phyloP scores from a whole-genome alignment of 805 yeast species.

The Kuraishia hungarica region DNA sequence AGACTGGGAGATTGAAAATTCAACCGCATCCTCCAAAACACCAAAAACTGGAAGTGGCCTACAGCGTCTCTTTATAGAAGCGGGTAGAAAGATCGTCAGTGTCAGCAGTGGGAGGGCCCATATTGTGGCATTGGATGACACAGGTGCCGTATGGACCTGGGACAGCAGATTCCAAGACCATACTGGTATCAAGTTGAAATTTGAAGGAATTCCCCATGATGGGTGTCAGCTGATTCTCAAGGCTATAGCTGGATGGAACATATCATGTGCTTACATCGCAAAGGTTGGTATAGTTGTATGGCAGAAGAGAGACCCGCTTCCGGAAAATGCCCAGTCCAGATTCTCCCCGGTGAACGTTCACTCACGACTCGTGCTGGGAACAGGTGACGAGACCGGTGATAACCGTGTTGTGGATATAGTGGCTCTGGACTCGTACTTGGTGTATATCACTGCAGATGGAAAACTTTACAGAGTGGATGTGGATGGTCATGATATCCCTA shows the following conservation, averaged over 20 bases:
- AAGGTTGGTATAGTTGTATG: constrained; percentile 52
- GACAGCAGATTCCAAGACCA: constrained; percentile 30
- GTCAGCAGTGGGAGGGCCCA: constrained; percentile 60
- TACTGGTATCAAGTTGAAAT: constrained; percentile 35
- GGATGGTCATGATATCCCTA: constrained; percentile 11
- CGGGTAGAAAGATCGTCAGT: constrained; percentile 28
- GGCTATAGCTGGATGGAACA: constrained; percentile 62
- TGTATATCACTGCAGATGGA: constrained; percentile 41
- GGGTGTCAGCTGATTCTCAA: constrained; percentile 16
- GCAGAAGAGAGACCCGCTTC: constrained; percentile 26
- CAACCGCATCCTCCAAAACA: background rate
- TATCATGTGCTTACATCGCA: constrained; percentile 39
- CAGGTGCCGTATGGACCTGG: constrained; percentile 51
- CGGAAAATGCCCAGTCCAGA: constrained; percentile 8
- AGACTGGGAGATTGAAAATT: background rate
- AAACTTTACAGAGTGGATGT: constrained; percentile 27
- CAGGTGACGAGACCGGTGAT: constrained; percentile 24
- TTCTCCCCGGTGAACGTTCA: constrained; percentile 26
- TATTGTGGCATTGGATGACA: constrained; percentile 48
- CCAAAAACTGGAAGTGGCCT: background rate
- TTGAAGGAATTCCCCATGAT: constrained; percentile 19
- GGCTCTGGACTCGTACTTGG: constrained; percentile 42
- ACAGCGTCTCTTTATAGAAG: constrained; percentile 5
- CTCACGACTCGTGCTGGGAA: constrained; percentile 31
- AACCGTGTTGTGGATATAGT: constrained; percentile 41